Percentiles rank a stretch among this genome's conserved stretches.
Evolutionary conservation across 768 basidiomycete species (phyloP).

Genomic region (Tricholoma saponaceum): DNA sequence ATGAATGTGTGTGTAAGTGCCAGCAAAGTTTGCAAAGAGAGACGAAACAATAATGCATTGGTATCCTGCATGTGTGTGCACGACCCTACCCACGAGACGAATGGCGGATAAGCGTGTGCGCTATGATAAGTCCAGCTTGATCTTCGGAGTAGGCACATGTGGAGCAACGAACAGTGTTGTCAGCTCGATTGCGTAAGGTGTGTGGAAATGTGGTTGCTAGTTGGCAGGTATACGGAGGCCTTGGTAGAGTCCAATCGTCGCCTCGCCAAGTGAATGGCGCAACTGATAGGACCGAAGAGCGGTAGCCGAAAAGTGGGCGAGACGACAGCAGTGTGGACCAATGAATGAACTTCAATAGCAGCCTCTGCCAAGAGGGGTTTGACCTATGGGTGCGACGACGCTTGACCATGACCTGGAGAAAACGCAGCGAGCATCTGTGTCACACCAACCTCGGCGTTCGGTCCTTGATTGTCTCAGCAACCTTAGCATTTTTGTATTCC

Average conservation of each 20-base stretch:
- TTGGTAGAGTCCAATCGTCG: neutral
- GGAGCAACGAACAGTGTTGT: neutral
- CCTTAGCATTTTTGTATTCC: slow-evolving; percentile 14
- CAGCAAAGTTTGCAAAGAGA: neutral
- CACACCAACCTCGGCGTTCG: slow-evolving; percentile 1
- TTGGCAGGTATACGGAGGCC: neutral
- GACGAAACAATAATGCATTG: neutral
- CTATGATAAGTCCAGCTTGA: neutral
- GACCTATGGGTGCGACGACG: neutral
- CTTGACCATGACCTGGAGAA: neutral
- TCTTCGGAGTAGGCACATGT: neutral
- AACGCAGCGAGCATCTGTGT: neutral
- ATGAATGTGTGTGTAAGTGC: neutral
- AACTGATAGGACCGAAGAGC: neutral
- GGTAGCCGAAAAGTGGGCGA: neutral
- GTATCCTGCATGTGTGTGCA: neutral
- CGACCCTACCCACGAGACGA: too few relatives aligned
- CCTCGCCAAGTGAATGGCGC: neutral
- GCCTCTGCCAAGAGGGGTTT: neutral
- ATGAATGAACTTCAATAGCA: neutral
- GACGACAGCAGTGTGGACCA: neutral
- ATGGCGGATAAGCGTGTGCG: neutral
- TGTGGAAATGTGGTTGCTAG: neutral
- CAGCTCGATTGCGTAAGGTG: neutral
- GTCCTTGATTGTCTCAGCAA: slow-evolving; percentile 10